Evolutionary conservation across 495 filamentous ascomycete genomes (phyloP), one percentile per base, ranked within the genome.

Genomic region (Penicillium silybi): DNA sequence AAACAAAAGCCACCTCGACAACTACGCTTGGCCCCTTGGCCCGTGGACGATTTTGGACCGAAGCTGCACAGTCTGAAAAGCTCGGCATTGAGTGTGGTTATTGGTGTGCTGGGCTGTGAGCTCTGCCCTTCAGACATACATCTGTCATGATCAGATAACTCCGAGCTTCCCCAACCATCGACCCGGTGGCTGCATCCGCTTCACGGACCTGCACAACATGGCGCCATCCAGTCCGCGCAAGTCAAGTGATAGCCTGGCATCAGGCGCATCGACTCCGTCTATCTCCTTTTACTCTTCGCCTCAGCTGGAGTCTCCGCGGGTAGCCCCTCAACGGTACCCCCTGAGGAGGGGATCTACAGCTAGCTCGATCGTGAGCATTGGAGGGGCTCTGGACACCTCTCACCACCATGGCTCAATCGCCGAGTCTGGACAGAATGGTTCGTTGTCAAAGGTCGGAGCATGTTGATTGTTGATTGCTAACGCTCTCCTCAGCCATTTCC

Each of bases 311-410:
- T 73, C 72, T 27, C 66, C 76, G 19, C 71, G 72, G 10, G 69
- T 64, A 29, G 69, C 65, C 56, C 65, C 67, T 50, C 72, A 74
- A 37, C 59, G 74, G 53, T 74, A 72, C 59, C 70, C 72, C 62
- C 69, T 75, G 61, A 79, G 90, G 59, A 76, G 91, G 71, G 88
- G 84, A 46, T 97, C 92, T 17, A 88, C 84, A 4, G 86, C 92
- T 27, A 95, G 91, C 77, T 96, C 92, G 22, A 81, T 92, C 58
- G 81, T 81, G 59, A 96, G 92, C 44, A 80, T 89, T 53, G 86
- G 86, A 19, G 86, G 85, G 22, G 78, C 86, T 35, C 68, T 96
- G 52, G 90, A 96, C 58, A 80, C 80, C 22, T 76, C 82, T 59
- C 71, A 74, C 39, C 78, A 64, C 73, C 80, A 74, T 63, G 71